phyloP scores from a whole-genome alignment of 2,329 filamentous ascomycete genomes.

The Tolypocladium pustulatum region DNA sequence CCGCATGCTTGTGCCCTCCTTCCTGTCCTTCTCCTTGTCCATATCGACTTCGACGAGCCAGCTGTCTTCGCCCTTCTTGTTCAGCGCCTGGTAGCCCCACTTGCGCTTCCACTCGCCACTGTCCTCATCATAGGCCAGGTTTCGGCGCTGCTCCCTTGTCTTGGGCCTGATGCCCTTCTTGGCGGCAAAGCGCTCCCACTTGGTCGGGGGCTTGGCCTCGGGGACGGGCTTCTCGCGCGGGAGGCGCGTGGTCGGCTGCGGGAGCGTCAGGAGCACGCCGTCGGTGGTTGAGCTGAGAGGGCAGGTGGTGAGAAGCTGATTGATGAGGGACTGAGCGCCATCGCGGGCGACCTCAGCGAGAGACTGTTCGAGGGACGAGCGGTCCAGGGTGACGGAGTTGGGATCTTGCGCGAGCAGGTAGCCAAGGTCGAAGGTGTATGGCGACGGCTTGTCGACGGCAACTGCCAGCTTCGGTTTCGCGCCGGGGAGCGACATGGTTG shows the following conservation, averaged over 20 bases:
- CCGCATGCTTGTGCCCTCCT: slow-evolving; percentile 50
- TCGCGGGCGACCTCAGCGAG: slow-evolving; percentile 72
- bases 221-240: slow-evolving; percentile 92
- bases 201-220: slow-evolving; percentile 69
- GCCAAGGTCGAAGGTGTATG: slow-evolving; percentile 87
- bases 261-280: slow-evolving; percentile 72
- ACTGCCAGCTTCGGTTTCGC: slow-evolving; percentile 45
- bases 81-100: slow-evolving; percentile 90
- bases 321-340: slow-evolving; percentile 83
- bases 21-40: slow-evolving; percentile 52
- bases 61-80: slow-evolving; percentile 72
- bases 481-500: slow-evolving; percentile 23
- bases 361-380: slow-evolving; percentile 48
- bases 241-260: slow-evolving; percentile 55
- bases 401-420: slow-evolving; percentile 79
- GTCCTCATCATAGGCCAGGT: slow-evolving; percentile 76
- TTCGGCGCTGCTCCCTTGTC: slow-evolving; percentile 61
- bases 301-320: slow-evolving; percentile 87
- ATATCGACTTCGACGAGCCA: slow-evolving; percentile 91
- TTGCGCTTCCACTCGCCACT: slow-evolving; percentile 83
- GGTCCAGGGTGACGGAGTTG: slow-evolving; percentile 61
- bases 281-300: slow-evolving; percentile 58
- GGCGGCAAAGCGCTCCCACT: slow-evolving; percentile 91
- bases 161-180: slow-evolving; percentile 96
- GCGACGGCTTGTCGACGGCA: slow-evolving; percentile 69